A percentile compares a stretch with the other conserved stretches of the same genome.
Evolutionary conservation across 768 basidiomycete genomes (phyloP).

Genomic region (Lenzites betulinus): DNA sequence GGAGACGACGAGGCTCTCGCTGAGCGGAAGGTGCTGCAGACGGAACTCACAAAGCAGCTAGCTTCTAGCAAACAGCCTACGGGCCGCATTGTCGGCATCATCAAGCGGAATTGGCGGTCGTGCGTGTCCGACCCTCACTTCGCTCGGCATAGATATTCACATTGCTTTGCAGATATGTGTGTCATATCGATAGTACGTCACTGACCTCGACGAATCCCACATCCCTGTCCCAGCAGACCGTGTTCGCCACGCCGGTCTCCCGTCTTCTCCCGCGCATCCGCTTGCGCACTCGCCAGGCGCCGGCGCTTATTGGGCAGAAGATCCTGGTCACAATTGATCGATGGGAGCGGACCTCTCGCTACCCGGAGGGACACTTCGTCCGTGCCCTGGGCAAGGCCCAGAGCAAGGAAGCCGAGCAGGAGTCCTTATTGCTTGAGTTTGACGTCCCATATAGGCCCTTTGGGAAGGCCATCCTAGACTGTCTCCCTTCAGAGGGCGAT

Average conservation of each 20-base stretch:
- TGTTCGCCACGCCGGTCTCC: conserved; percentile 93
- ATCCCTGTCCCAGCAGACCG: conserved; percentile 83
- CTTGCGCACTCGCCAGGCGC: conserved; percentile 92
- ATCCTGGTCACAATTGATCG: conserved; percentile 94
- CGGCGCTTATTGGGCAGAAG: conserved; percentile 85
- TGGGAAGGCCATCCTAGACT: conserved; percentile 91
- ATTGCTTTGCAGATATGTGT: conserved; percentile 68
- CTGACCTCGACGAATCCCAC: conserved; percentile 76
- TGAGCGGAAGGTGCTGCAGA: conserved; percentile 32
- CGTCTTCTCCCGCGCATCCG: conserved; percentile 91
- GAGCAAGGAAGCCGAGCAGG: conserved; percentile 95
- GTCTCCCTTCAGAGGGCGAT: conserved; percentile 88
- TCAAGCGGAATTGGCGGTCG: conserved; percentile 96
- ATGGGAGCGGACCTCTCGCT: conserved; percentile 85
- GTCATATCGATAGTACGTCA: conserved; percentile 90
- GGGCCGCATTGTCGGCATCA: conserved; percentile 86
- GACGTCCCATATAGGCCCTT: conserved; percentile 97
- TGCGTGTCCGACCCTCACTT: conserved; percentile 43
- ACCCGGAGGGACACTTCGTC: conserved; percentile 97
- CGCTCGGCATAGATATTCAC: not conserved
- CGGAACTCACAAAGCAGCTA: conserved; percentile 30
- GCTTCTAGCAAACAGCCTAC: conserved; percentile 80
- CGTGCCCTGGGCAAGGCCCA: conserved; percentile 88
- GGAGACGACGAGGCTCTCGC: conserved; percentile 35
- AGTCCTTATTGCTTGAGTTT: conserved; percentile 89